Percentiles rank a stretch among this genome's conserved stretches.
Evolutionary conservation across 208 protist species (phyloP).

Genomic region (Acanthamoeba lenticulata): DNA sequence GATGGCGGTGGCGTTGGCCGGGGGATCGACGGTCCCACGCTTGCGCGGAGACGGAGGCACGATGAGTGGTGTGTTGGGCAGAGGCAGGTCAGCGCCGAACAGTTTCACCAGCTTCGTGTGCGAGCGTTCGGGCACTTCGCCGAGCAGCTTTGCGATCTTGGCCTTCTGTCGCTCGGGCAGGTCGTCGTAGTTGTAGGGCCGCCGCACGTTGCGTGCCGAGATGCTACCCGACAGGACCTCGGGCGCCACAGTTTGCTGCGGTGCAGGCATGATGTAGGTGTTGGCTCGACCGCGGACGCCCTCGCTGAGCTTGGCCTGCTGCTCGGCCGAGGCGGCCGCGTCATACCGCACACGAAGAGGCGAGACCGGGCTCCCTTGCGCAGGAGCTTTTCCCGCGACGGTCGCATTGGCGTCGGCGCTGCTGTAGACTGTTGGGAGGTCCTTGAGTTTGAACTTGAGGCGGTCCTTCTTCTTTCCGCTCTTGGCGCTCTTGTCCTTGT

Average conservation of each 20-base stretch:
- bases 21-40: neutral
- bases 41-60: neutral
- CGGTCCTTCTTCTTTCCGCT: conserved; percentile 14
- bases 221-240: neutral
- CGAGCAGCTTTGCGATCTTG: conserved; percentile 45
- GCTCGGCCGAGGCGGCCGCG: too few relatives aligned
- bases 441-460: neutral
- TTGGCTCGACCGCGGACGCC: too few relatives aligned
- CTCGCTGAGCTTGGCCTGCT: too few relatives aligned
- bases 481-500: neutral
- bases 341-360: too few relatives aligned
- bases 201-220: neutral
- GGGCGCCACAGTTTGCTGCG: too few relatives aligned
- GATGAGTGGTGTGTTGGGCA: too few relatives aligned
- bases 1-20: neutral
- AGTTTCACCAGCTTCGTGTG: neutral
- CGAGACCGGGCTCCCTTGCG: too few relatives aligned
- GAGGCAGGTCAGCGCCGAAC: neutral
- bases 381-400: neutral
- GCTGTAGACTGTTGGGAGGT: neutral
- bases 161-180: neutral
- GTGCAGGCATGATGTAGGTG: too few relatives aligned
- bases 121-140: neutral
- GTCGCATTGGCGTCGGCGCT: neutral
- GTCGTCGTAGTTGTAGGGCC: neutral